Conservation (phyloP, 148 eudicot species). For the Dysphania ambrosioides region DNA sequence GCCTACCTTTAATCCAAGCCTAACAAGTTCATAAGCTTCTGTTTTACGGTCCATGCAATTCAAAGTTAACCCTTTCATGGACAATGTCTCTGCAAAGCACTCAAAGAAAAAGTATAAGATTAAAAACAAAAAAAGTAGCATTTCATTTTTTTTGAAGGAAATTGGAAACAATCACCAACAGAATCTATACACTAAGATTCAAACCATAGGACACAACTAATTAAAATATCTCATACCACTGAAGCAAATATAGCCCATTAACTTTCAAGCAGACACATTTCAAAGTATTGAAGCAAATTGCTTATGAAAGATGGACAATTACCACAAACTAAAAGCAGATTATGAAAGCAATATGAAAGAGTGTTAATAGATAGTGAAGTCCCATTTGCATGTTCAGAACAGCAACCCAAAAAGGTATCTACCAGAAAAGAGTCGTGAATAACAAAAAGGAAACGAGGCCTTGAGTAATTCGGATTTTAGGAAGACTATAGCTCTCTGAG, state of each 20-base stretch:
- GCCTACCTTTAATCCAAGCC: constrained; percentile 86
- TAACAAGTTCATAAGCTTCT: constrained; percentile 97
- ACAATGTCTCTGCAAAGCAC: constrained; percentile 67
- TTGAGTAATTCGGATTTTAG: neutral
- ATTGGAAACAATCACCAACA: neutral
- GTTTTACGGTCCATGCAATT: constrained; percentile 99
- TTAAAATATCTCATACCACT: neutral
- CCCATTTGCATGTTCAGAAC: neutral
- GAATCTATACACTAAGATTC: neutral
- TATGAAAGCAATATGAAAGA: too few relatives aligned
- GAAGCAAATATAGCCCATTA: neutral
- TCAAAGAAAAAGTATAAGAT: constrained; percentile 14
- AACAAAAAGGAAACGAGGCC: neutral
- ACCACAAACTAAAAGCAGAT: too few relatives aligned
- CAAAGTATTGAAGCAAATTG: neutral
- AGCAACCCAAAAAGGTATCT: neutral
- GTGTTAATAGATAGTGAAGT: neutral
- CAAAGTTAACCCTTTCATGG: constrained; percentile 95
- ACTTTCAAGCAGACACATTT: neutral
- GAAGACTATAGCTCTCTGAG: too few relatives aligned
- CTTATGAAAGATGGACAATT: neutral
- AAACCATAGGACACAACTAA: neutral
- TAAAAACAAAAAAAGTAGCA: neutral
- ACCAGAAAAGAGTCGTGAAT: neutral
- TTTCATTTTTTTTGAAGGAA: neutral